Evolutionary conservation across 2,329 filamentous ascomycete species (phyloP), one percentile per base, ranked within the genome.

Genomic region (Pseudocercospora ulei): DNA sequence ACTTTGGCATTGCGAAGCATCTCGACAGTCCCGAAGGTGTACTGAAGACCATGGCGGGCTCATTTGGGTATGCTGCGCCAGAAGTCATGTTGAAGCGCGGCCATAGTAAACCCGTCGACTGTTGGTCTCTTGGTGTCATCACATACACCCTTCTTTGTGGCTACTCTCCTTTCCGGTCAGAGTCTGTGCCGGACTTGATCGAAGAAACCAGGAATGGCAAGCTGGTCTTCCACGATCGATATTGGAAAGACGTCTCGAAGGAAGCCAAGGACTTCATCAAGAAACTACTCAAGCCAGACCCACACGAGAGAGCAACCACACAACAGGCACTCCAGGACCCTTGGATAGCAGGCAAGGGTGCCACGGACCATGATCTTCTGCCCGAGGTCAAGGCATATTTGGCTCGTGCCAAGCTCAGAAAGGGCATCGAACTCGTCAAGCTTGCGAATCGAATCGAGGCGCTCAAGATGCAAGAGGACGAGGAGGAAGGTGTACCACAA

Each of bases 41-140:
- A 28, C 75, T 98, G 48, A 96, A 86, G 52, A 96, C 87, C 35
- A 98, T 98, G 90, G 90, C 90, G 27, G 90, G 90, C 27, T 96
- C 90, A 0, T 96, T 98, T 59, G 90, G 90, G 38, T 98, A 98
- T 57, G 90, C 90, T 12, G 90, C 90, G 1, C 90, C 90, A 5
- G 90, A 98, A 63, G 87, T 98, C 43, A 98, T 98, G 90, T 72
- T 94, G 49, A 95, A 95, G 71, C 79, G 84, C 58, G 90, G 90
- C 12, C 92, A 98, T 61, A 90, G 90, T 60, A 98, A 96, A 65
- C 85, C 90, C 3, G 90, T 96, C 20, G 90, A 98, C 60, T 94
- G 98, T 84, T 98, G 90, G 90, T 96, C 90, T 2, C 74, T 98
- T 65, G 90, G 90, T 47, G 90, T 98, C 56, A 98, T 98, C 57